Evolutionary conservation across 108 stramenopile genomes (phyloP), one percentile per base, ranked within the genome.

Genomic region (Cyclotella cryptica): DNA sequence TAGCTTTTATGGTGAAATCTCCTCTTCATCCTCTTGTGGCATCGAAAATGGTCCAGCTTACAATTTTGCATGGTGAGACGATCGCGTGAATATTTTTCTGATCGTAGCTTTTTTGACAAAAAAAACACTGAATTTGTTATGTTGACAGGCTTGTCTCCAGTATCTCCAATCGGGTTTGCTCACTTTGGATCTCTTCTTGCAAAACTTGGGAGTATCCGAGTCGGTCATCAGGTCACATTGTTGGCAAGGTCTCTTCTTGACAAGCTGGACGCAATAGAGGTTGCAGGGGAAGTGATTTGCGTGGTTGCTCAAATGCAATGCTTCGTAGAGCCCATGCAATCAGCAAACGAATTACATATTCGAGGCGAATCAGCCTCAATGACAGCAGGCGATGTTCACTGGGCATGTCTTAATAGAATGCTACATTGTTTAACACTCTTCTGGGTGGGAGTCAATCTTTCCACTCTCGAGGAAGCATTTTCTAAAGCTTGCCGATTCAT

Each of bases 151-250:
- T 47, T 77, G 46, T 45, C 28, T 40, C 29, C 68, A 10, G 9
- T 69, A 14, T 77, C 57, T 10, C 55, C 69, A 11, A 28, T 71
- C 29, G 75, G n/a, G 1, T 77, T 77, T 41, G 75, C 42, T 12
- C 29, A 30, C 27, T 77, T 46, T 59, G 55, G 55, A n/a, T 30
- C 26, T 22, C 41, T 70, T 44, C 59, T 70, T 17, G 59, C 45
- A 27, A 44, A 21, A 21, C n/a, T 77, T 1, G 45, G 22, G 12
- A 10, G 58, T 15, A 58, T 70, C 24, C 30, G 15, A 24, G 60
- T 61, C n/a, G 75, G 55, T n/a, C 55, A 43, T 21, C 69, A 59
- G 15, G 44, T 43, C 27, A 43, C 29, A n/a, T 13, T 19, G 8
- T 10, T 77, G 19, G 75, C 75, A 40, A 45, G 19, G 51, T 21